Evolutionary conservation across 2,329 filamentous ascomycete genomes (phyloP).

Genomic region (Aspergillus sp.): DNA sequence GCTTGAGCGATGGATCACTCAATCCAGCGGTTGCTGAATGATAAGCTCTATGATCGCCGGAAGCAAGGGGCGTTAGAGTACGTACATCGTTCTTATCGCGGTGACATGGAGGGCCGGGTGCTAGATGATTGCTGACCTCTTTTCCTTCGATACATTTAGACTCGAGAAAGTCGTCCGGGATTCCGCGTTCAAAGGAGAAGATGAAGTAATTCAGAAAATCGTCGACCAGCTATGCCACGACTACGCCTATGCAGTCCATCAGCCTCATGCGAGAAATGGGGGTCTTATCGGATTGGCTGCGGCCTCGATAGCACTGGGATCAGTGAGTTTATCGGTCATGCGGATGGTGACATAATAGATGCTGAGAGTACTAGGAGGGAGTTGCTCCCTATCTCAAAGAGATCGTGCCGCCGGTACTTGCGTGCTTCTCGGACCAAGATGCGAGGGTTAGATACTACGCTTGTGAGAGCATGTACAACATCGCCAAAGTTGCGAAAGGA

Average conservation of each 20-base stretch:
- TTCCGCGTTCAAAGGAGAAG: constrained; percentile 72
- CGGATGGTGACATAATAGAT: background rate
- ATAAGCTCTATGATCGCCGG: constrained; percentile 98
- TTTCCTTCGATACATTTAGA: constrained; percentile 46
- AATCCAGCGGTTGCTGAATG: constrained; percentile 88
- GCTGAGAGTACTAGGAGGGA: constrained; percentile 59
- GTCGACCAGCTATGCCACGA: constrained; percentile 97
- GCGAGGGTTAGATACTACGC: constrained; percentile 96
- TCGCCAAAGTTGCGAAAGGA: constrained; percentile 97
- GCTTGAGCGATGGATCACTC: constrained; percentile 71
- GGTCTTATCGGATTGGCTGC: constrained; percentile 93
- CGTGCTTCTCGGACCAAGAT: constrained; percentile 98
- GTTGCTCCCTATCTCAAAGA: constrained; percentile 87
- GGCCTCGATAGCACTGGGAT: constrained; percentile 89
- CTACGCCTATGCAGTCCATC: constrained; percentile 95
- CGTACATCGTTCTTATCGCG: constrained; percentile 34
- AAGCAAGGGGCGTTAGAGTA: constrained; percentile 97
- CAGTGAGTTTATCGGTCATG: constrained; percentile 59
- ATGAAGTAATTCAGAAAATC: constrained; percentile 77
- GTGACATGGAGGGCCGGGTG: background rate
- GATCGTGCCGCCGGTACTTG: constrained; percentile 93
- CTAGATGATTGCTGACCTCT: constrained; percentile 10
- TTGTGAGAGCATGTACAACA: constrained; percentile 99
- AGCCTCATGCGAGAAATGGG: constrained; percentile 93
- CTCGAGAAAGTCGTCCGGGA: constrained; percentile 90